phyloP scores from a whole-genome alignment of 2,329 filamentous ascomycete species.

The Xylaria sp. region DNA sequence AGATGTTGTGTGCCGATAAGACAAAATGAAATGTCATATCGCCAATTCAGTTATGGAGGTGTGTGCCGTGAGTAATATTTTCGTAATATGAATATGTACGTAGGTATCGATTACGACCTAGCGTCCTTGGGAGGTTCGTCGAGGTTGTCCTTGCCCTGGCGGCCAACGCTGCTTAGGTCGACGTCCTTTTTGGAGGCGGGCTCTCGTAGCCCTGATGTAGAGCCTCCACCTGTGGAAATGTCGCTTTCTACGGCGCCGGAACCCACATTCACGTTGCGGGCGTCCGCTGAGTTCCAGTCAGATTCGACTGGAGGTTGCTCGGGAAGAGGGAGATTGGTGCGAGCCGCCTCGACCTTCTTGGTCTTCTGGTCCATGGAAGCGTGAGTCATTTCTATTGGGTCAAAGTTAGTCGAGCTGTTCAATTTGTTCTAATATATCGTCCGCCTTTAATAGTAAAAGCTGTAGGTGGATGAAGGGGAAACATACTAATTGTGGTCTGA shows the following conservation, averaged over 20 bases:
- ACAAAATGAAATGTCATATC: neutral
- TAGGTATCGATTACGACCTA: constrained; percentile 16
- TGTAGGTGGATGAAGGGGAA: neutral
- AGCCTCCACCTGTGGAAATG: constrained; percentile 60
- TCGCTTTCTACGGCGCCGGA: constrained; percentile 66
- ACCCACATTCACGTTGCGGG: constrained; percentile 74
- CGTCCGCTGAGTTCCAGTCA: constrained; percentile 80
- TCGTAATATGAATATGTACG: neutral
- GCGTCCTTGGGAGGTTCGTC: constrained; percentile 67
- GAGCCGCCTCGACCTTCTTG: constrained; percentile 70
- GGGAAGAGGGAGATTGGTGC: constrained; percentile 80
- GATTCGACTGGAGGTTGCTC: constrained; percentile 80
- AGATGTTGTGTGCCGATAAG: constrained; percentile 1
- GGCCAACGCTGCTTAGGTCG: constrained; percentile 69
- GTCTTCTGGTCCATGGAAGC: constrained; percentile 35
- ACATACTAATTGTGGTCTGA: constrained; percentile 23
- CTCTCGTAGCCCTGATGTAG: constrained; percentile 64
- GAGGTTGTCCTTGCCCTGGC: constrained; percentile 70
- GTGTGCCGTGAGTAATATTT: neutral
- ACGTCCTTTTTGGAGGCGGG: constrained; percentile 67
- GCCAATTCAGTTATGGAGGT: neutral
- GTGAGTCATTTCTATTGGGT: constrained; percentile 29
- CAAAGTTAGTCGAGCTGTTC: constrained; percentile 6
- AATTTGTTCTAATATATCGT: neutral
- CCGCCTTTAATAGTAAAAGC: neutral